phyloP scores from a whole-genome alignment of 2,329 filamentous ascomycete genomes.

The Graphilbum sp. region DNA sequence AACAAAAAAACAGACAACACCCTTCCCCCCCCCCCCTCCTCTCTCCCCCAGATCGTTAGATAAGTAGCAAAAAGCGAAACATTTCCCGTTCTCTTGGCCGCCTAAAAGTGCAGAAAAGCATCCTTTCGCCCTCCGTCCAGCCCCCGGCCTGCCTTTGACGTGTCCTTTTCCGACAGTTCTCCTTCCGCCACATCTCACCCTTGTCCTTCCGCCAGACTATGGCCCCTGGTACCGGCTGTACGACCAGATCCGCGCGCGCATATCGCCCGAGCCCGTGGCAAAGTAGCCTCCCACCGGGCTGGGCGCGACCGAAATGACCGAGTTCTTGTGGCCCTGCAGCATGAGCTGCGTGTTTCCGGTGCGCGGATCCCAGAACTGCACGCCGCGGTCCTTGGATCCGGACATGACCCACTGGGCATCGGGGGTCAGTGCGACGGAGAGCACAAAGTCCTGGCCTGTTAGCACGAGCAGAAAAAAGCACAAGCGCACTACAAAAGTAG shows the following conservation, averaged over 20 bases:
- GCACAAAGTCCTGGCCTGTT: conserved; percentile 66
- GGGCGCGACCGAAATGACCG: conserved; percentile 91
- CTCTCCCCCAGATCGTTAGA: too few species aligned
- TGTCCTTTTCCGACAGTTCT: too few species aligned
- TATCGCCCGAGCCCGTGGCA: conserved; percentile 91
- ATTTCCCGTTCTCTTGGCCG: too few species aligned
- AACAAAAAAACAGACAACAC: too few species aligned
- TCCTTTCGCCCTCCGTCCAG: background rate
- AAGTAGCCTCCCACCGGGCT: conserved; percentile 80
- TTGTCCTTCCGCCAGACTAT: background rate
- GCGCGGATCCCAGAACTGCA: conserved; percentile 96
- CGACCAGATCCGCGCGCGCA: conserved; percentile 95
- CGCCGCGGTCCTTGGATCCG: conserved; percentile 90
- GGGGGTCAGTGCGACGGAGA: conserved; percentile 87
- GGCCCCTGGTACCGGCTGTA: conserved; percentile 33
- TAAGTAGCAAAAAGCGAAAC: background rate
- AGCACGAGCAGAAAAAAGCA: conserved; percentile 9
- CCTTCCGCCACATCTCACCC: too few species aligned
- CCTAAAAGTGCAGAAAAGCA: background rate
- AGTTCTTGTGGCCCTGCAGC: conserved; percentile 98
- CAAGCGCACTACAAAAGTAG: too few species aligned
- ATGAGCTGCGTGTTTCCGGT: conserved; percentile 92
- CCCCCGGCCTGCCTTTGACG: too few species aligned
- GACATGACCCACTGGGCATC: conserved; percentile 93
- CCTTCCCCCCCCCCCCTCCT: too few species aligned